Percentiles rank a stretch among this genome's conserved stretches.
phyloP scores from a whole-genome alignment of 768 basidiomycete species.

The Leucosporidium scottii region DNA sequence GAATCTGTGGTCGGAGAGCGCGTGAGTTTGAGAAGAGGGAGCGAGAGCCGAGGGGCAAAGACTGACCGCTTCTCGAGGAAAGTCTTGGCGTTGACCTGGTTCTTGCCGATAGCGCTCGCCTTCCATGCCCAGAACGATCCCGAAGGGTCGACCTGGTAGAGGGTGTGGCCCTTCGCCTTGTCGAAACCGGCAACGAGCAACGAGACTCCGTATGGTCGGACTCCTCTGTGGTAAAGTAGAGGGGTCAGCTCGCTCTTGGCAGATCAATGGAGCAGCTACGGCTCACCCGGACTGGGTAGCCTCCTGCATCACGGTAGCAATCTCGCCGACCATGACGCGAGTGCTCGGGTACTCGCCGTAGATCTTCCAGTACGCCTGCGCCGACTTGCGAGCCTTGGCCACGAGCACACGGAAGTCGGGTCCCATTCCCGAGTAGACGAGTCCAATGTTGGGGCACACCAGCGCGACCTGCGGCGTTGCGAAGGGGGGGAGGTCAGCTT shows the following conservation, averaged over 20 bases:
- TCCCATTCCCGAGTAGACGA: conserved; percentile 99
- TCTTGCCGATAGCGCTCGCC: conserved; percentile 98
- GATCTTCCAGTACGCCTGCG: conserved; percentile 98
- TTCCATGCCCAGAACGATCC: conserved; percentile 99
- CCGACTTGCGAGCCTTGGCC: conserved; percentile 89
- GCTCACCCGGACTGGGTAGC: conserved; percentile 95
- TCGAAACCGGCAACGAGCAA: conserved; percentile 97
- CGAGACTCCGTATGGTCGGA: conserved; percentile 97
- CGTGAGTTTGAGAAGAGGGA: conserved; percentile 16
- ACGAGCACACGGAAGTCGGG: conserved; percentile 96
- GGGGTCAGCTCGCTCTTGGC: background rate
- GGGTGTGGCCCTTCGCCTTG: conserved; percentile 80
- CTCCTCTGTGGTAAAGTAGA: conserved; percentile 59
- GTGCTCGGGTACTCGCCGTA: conserved; percentile 98
- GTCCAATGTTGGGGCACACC: conserved; percentile 97
- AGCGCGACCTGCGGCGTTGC: conserved; percentile 50
- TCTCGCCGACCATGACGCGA: conserved; percentile 89
- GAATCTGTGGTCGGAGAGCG: conserved; percentile 57
- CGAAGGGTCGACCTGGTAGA: conserved; percentile 98
- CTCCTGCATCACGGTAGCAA: conserved; percentile 97
- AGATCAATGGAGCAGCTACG: conserved; percentile 9
- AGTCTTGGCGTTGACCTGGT: conserved; percentile 99
- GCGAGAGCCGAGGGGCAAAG: conserved; percentile 36
- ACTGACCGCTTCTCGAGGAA: conserved; percentile 95
- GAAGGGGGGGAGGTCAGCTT: background rate